Evolutionary conservation across 2,329 filamentous ascomycete genomes (phyloP), one percentile per base, ranked within the genome.

Genomic region (Fusarium pseudocircinatum): DNA sequence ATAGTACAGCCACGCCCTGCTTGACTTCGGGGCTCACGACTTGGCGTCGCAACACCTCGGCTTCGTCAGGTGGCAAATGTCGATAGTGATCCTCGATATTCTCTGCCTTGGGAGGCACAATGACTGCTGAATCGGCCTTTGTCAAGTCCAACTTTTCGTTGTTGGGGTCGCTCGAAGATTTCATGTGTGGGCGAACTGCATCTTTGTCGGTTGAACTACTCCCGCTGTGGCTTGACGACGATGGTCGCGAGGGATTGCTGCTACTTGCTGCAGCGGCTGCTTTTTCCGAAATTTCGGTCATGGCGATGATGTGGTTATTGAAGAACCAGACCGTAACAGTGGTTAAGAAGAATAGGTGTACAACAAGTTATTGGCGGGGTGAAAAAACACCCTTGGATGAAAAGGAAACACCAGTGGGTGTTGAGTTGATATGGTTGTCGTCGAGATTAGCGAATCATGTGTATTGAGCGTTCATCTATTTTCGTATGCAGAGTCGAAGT

Each of bases 31-130:
- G 91, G 0, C 90, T 90, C 56, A 90, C 83, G 70, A 95, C 86
- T 82, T 96, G 94, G 66, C 84, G 86, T 79, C 87, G 90, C 69
- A 96, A 83, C 60, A 96, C 88, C 26, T 87, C 85, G 60, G 88
- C 90, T 81, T 96, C 92, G 66, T 91, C 79, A 14, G 87, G 81
- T 4, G 92, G 88, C 7, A 95, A 85, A 79, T 94, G 89, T 32
- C 84, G 84, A 78, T 89, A 91, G 7, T 88, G 84, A 76, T 90
- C 88, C 36, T 86, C 84, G 7, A 84, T 78, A 44, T 85, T 84
- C 24, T 83, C 79, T 16, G 79, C 76, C 47, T 77, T 69, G 16
- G 79, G 66, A 18, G 79, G 77, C 50, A 77, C 75, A 13, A 79
- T 67, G n/a, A 83, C 80, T 57, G 83, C 82, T 52, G 85, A 85